Percentiles rank a stretch among this genome's conserved stretches.
These are phyloP conservation scores for Clarireedia homoeocarpa DNA, from an alignment of 2,329 filamentous ascomycete genomes.

Conservation along the genomic window DNA sequence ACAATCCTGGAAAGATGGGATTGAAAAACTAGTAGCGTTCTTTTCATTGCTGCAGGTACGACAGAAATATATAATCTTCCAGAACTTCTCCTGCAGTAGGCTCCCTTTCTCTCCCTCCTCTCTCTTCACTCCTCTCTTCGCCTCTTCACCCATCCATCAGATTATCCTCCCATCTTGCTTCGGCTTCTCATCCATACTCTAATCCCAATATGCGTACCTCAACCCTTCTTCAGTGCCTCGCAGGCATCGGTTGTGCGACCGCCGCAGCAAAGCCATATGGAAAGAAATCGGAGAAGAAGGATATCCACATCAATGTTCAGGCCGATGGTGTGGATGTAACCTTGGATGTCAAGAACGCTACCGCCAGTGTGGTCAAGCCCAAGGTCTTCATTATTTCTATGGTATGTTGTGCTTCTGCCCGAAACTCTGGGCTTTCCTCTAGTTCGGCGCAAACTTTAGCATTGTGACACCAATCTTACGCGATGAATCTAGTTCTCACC, in stretches of 20 bases:
- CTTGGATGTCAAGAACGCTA: neutral
- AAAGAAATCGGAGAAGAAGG: neutral
- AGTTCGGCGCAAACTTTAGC: no score
- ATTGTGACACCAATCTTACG: no score
- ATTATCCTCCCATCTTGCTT: neutral
- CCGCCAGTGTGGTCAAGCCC: slow-evolving; percentile 30
- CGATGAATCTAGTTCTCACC: slow-evolving; percentile 44
- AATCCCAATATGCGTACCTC: slow-evolving; percentile 4
- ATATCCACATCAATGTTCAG: slow-evolving; percentile 1
- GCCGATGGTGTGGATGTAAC: slow-evolving; percentile 1
- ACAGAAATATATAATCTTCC: neutral
- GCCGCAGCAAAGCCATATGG: slow-evolving; percentile 5
- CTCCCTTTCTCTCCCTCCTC: neutral
- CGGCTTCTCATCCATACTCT: neutral
- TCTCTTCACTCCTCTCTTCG: neutral
- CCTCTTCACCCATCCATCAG: neutral
- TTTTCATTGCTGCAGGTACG: neutral
- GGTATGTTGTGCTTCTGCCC: slow-evolving; percentile 34
- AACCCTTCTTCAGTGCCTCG: slow-evolving; percentile 1
- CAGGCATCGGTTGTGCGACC: slow-evolving; percentile 1
- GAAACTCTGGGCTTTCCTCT: neutral
- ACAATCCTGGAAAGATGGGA: no score
- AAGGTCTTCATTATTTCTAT: slow-evolving; percentile 57
- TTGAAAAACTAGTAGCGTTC: no score
- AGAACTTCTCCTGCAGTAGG: neutral